Conservation (phyloP, 164 flowering plant species). For the Macadamia integrifolia region DNA sequence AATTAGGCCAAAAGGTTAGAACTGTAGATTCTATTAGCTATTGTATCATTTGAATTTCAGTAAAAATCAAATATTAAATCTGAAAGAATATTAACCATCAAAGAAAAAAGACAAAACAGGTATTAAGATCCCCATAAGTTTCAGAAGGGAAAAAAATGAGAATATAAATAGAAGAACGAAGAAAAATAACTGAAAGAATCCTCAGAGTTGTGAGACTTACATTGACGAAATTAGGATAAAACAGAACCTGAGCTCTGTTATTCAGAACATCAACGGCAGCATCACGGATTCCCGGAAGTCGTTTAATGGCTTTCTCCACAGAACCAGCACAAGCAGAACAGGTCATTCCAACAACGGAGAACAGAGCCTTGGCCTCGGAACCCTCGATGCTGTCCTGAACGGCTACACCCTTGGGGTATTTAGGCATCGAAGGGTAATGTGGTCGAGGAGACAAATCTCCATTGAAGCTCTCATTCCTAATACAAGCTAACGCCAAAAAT, state of each 20-base stretch:
- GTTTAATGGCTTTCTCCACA: slow-evolving; percentile 72
- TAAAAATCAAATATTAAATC: no score
- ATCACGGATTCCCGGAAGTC: slow-evolving; percentile 74
- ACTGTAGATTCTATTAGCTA: no score
- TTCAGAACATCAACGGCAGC: slow-evolving; percentile 74
- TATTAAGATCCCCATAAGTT: no score
- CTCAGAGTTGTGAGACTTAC: slow-evolving; percentile 32
- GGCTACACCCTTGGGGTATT: slow-evolving; percentile 45
- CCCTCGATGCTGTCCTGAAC: slow-evolving; percentile 21
- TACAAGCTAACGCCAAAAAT: slow-evolving; percentile 42
- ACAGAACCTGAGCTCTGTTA: slow-evolving; percentile 59
- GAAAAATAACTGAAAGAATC: background rate
- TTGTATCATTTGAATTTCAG: no score
- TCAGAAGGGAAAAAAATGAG: no score
- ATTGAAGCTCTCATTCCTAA: slow-evolving; percentile 27
- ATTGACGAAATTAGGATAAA: slow-evolving; percentile 52
- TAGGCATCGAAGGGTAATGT: slow-evolving; percentile 68
- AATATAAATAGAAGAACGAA: background rate
- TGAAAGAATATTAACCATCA: no score
- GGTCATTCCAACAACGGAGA: slow-evolving; percentile 72
- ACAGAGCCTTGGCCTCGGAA: slow-evolving; percentile 42
- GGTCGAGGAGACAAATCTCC: slow-evolving; percentile 40
- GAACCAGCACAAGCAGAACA: slow-evolving; percentile 90
- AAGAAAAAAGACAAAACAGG: no score
- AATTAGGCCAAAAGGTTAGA: no score